Conservation (phyloP, 306 rosid genomes). For the Abrus precatorius region DNA sequence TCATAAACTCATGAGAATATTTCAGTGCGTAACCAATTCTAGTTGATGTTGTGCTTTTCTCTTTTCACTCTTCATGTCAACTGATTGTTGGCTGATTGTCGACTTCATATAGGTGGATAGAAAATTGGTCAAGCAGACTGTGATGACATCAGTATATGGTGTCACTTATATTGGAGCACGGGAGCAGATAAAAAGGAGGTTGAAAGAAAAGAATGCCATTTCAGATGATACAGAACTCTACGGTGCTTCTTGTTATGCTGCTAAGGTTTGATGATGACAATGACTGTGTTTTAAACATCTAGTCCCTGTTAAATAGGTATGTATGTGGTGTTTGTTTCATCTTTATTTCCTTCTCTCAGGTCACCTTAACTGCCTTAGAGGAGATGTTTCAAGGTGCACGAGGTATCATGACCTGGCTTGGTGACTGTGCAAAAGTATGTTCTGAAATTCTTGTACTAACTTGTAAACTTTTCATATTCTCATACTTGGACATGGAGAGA, state of each 20-base stretch:
- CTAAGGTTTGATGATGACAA: constrained; percentile 69
- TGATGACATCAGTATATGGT: constrained; percentile 99
- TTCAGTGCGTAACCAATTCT: constrained; percentile 20
- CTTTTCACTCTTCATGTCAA: constrained; percentile 24
- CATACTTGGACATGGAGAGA: constrained; percentile 29
- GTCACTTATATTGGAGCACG: constrained; percentile 97
- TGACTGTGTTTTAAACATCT: constrained; percentile 32
- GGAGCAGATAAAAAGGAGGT: constrained; percentile 91
- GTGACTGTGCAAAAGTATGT: constrained; percentile 94
- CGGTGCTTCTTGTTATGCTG: constrained; percentile 88
- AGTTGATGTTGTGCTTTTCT: constrained; percentile 11
- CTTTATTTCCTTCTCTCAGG: constrained; percentile 61
- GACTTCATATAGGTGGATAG: constrained; percentile 78
- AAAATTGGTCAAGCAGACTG: constrained; percentile 98
- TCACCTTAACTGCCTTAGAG: constrained; percentile 87
- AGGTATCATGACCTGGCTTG: constrained; percentile 92
- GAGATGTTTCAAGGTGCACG: constrained; percentile 98
- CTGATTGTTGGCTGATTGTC: constrained; percentile 54
- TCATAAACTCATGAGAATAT: constrained; percentile 18
- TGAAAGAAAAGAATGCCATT: constrained; percentile 76
- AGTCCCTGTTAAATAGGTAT: constrained; percentile 6
- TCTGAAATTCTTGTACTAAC: constrained; percentile 11
- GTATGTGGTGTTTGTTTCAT: constrained; percentile 18
- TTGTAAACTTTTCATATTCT: neutral
- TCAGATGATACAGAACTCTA: constrained; percentile 74